Evolutionary conservation across 306 rosid species (phyloP).

Genomic region (Cyclanthera cordifolia): DNA sequence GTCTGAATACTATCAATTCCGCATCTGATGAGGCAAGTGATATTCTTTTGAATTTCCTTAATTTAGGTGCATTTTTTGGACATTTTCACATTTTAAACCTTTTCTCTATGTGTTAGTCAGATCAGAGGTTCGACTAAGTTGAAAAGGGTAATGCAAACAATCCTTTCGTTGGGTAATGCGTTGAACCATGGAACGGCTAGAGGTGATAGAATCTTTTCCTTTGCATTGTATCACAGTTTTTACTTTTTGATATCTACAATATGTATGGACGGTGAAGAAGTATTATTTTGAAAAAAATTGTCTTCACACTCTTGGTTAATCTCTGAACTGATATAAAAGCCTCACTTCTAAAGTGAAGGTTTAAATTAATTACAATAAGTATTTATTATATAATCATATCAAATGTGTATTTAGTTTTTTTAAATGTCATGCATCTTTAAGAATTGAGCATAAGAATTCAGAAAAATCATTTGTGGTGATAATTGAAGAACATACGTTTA

Average conservation of each 20-base stretch:
- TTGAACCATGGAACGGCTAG: conserved; percentile 99
- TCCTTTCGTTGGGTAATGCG: conserved; percentile 95
- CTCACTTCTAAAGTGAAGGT: too few relatives aligned
- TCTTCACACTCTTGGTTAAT: too few relatives aligned
- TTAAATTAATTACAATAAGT: not conserved
- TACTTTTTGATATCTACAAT: too few relatives aligned
- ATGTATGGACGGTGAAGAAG: too few relatives aligned
- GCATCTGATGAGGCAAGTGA: conserved; percentile 70
- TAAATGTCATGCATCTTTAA: not conserved
- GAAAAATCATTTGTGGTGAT: not conserved
- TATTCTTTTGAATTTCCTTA: conserved; percentile 8
- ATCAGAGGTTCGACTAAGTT: conserved; percentile 77
- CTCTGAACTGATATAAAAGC: too few relatives aligned
- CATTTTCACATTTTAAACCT: conserved; percentile 16
- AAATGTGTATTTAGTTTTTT: not conserved
- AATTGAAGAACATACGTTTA: not conserved
- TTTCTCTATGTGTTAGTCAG: conserved; percentile 38
- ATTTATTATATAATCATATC: not conserved
- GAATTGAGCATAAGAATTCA: not conserved
- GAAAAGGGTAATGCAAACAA: conserved; percentile 98
- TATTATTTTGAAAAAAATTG: too few relatives aligned
- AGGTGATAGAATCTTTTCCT: conserved; percentile 38
- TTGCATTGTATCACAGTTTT: not conserved
- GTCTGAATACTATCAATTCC: conserved; percentile 59
- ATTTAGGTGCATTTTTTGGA: conserved; percentile 6